A percentile compares a stretch with the other conserved stretches of the same genome.
Evolutionary conservation across 352 stramenopile species (phyloP).

Genomic region (Globisporangium takayamanum): DNA sequence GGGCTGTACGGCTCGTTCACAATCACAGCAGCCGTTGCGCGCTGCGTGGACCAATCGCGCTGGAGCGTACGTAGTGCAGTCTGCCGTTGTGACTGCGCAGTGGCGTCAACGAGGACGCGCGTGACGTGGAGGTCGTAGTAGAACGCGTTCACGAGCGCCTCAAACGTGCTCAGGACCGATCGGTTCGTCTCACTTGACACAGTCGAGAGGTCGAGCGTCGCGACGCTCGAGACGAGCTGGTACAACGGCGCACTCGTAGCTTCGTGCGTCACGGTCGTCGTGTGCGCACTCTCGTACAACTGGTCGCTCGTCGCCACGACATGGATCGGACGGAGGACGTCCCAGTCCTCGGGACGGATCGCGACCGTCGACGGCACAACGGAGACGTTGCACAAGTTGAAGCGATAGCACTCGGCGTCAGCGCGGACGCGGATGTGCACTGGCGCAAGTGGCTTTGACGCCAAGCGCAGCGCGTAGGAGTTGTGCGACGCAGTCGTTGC

Average conservation of each 20-base stretch:
- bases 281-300: constrained; percentile 49
- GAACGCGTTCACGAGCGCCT: constrained; percentile 19
- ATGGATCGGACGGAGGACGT: constrained; percentile 25
- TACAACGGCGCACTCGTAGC: constrained; percentile 23
- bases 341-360: constrained; percentile 45
- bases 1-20: constrained; percentile 24
- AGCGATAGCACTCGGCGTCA: constrained; percentile 62
- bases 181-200: background rate
- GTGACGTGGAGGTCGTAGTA: constrained; percentile 23
- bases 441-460: constrained; percentile 31
- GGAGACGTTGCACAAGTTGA: constrained; percentile 63
- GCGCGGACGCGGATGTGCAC: constrained; percentile 45
- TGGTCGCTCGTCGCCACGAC: constrained; percentile 50
- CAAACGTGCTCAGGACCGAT: constrained; percentile 9
- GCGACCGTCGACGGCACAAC: constrained; percentile 27
- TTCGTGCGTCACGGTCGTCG: constrained; percentile 21
- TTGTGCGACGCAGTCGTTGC: constrained; percentile 32
- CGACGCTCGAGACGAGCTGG: constrained; percentile 23
- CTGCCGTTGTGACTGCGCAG: constrained; percentile 10
- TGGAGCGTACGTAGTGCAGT: constrained; percentile 22
- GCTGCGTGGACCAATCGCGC: constrained; percentile 33
- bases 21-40: constrained; percentile 14
- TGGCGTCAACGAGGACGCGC: constrained; percentile 4
- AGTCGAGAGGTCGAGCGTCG: constrained; percentile 12
- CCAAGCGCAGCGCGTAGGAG: constrained; percentile 42